A percentile compares a stretch with the other conserved stretches of the same genome.
phyloP scores from a whole-genome alignment of 768 basidiomycete genomes.

The Lactarius trivialis region DNA sequence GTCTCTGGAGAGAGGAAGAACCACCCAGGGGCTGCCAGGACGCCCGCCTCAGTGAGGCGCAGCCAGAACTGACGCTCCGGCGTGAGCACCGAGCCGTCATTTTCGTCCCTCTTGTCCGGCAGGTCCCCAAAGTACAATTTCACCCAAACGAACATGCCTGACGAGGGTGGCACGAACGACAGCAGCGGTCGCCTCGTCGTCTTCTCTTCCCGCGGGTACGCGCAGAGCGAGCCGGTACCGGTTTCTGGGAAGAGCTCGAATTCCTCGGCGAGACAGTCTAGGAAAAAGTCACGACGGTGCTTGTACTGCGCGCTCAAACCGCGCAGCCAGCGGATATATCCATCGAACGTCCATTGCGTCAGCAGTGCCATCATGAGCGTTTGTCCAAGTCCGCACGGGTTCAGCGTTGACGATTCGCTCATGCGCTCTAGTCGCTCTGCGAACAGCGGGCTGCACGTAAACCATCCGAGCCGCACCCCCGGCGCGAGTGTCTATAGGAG shows the following conservation, averaged over 20 bases:
- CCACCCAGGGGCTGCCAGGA: slow-evolving; percentile 60
- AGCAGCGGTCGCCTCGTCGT: slow-evolving; percentile 48
- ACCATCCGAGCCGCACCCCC: slow-evolving; percentile 73
- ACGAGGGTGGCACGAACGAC: slow-evolving; percentile 65
- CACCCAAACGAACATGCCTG: slow-evolving; percentile 82
- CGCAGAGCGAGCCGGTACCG: too few species aligned
- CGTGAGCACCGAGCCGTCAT: slow-evolving; percentile 31
- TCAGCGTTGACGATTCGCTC: slow-evolving; percentile 61
- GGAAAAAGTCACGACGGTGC: slow-evolving; percentile 54
- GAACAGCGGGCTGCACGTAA: slow-evolving; percentile 69
- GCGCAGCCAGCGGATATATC: slow-evolving; percentile 73
- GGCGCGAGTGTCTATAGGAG: slow-evolving; percentile 63
- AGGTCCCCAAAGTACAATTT: slow-evolving; percentile 55
- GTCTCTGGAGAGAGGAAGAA: slow-evolving; percentile 39
- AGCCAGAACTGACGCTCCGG: slow-evolving; percentile 56
- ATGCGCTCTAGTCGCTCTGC: slow-evolving; percentile 68
- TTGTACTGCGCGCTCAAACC: slow-evolving; percentile 53
- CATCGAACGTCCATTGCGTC: slow-evolving; percentile 58
- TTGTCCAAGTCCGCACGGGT: slow-evolving; percentile 68
- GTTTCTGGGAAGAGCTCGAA: too few species aligned
- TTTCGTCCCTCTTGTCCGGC: slow-evolving; percentile 35
- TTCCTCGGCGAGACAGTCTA: too few species aligned
- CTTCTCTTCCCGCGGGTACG: too few species aligned
- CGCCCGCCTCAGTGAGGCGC: slow-evolving; percentile 50
- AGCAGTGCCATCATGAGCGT: slow-evolving; percentile 57